Conservation (phyloP, 345 rosid species). For the Salix dunnii region DNA sequence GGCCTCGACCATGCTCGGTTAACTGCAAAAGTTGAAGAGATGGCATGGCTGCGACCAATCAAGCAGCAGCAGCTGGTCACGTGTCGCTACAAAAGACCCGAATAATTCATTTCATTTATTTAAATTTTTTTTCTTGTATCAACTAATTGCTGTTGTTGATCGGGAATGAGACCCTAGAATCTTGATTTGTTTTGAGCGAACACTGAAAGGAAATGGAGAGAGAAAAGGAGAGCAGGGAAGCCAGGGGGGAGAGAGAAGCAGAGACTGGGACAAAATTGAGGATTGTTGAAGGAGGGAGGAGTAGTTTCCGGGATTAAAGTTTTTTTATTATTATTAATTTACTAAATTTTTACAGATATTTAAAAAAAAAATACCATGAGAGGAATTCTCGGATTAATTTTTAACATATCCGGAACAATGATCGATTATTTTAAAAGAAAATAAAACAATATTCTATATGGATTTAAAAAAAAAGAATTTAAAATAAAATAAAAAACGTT, state of each 20-base stretch:
- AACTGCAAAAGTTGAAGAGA: constrained; percentile 84
- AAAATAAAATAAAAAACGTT: no score
- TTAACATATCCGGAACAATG: no score
- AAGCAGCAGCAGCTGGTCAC: constrained; percentile 8
- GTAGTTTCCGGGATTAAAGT: not conserved
- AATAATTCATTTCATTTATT: not conserved
- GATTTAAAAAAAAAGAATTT: no score
- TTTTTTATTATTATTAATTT: not conserved
- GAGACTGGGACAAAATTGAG: not conserved
- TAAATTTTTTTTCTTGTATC: not conserved
- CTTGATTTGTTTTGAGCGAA: not conserved
- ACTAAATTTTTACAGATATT: not conserved
- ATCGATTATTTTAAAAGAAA: no score
- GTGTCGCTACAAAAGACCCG: not conserved
- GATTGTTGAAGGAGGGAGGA: not conserved
- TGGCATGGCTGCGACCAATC: constrained; percentile 47
- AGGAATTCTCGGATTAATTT: no score
- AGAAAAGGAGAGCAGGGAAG: not conserved
- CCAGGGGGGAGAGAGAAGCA: not conserved
- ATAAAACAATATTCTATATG: no score
- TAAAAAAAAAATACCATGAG: no score
- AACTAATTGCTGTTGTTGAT: not conserved
- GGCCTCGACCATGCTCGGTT: constrained; percentile 77
- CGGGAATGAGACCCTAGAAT: not conserved
- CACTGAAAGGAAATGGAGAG: not conserved